Evolutionary conservation across 1,139 yeast genomes (phyloP), one percentile per base, ranked within the genome.

Genomic region (Lodderomyces parapsilosis): DNA sequence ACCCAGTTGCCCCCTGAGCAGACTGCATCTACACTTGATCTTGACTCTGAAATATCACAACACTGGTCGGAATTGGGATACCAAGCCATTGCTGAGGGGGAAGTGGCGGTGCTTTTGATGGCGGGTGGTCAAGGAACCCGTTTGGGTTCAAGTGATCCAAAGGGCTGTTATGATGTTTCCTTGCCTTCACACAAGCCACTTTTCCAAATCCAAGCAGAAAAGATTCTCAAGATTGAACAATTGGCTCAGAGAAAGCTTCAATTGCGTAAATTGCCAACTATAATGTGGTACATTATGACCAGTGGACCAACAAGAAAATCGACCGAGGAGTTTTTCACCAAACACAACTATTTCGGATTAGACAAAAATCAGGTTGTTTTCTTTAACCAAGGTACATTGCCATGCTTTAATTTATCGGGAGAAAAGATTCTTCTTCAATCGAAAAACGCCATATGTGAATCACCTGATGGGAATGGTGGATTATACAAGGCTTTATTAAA

Each of bases 81-180:
- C 36, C 68, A 79, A 30, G 86, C 94, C 32, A 84, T 93, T 48
- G 66, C 79, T 24, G 60, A 70, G 22, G 85, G 85, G 52, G 80
- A 86, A 57, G 98, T 91, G 17, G 99, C 90, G 20, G 93, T 93
- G 7, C 74, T 93, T 38, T 74, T 93, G 45, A 83, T 93, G 86
- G 97, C 99, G 9, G 99, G 99, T 45, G 99, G 99, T 43, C 99
- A 93, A 65, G 99, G 99, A 24, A 86, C 98, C 3, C 76, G 99
- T 50, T 73, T 93, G 45, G 99, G 99, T 1, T 88, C 96, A 1
- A 68, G 80, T 13, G 81, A 71, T 25, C 99, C 99, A 36, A 93
- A 93, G 65, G 99, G 99, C 1, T 91, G 98, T 65, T 93, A 80
- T 63, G 80, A 93, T 59, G 84, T 94, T 47, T 83, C 85, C 0